phyloP scores from a whole-genome alignment of 2,329 filamentous ascomycete species.

The Aureobasidium mangrovei region DNA sequence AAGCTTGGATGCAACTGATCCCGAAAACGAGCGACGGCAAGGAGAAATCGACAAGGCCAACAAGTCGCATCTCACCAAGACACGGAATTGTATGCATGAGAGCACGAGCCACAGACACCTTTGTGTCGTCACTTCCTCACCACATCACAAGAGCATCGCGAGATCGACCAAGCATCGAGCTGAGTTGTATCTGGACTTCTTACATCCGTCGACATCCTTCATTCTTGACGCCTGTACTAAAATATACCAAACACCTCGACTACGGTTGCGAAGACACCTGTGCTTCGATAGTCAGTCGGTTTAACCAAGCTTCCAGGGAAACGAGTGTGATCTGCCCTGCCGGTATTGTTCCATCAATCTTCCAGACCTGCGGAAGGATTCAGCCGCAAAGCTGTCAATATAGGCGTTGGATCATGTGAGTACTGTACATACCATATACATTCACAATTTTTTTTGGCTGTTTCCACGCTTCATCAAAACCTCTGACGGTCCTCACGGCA shows the following conservation, averaged over 20 bases:
- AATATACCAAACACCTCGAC: too few relatives aligned
- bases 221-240: too few relatives aligned
- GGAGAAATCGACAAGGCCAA: not conserved
- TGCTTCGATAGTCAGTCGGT: too few relatives aligned
- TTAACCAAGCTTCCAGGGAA: not conserved
- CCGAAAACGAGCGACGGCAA: not conserved
- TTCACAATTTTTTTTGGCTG: not conserved
- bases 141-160: not conserved
- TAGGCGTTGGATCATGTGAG: conserved; percentile 2
- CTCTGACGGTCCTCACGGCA: too few relatives aligned
- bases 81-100: not conserved
- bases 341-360: conserved; percentile 3
- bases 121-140: too few relatives aligned
- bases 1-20: too few relatives aligned
- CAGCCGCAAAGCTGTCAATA: conserved; percentile 6
- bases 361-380: not conserved
- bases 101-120: conserved; percentile 10
- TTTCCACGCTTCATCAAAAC: too few relatives aligned
- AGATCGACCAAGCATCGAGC: not conserved
- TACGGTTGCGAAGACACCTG: too few relatives aligned
- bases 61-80: not conserved
- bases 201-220: not conserved
- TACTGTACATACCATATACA: not conserved
- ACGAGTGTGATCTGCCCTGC: not conserved
- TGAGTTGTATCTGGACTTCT: not conserved